These are phyloP conservation scores for Skeletonema grethae DNA, from an alignment of 108 stramenopile species.

Conservation along the genomic window DNA sequence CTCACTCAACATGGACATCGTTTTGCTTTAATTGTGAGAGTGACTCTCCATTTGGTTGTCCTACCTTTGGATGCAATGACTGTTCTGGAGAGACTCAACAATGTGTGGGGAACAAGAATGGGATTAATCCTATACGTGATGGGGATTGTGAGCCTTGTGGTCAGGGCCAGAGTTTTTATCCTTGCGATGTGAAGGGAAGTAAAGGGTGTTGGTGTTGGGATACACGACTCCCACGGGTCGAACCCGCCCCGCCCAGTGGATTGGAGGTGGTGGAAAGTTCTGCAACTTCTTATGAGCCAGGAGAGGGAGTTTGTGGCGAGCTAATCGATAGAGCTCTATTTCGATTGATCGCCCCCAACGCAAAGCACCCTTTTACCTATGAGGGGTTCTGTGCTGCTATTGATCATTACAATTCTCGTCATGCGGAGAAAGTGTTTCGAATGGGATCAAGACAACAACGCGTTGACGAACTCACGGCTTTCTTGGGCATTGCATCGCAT, in stretches of 20 bases:
- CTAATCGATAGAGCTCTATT: conserved; percentile 18
- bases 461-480: conserved; percentile 27
- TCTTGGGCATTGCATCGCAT: conserved; percentile 36
- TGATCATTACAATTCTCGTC: conserved; percentile 33
- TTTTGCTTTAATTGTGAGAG: conserved; percentile 32
- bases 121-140: conserved; percentile 30
- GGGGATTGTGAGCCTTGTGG: conserved; percentile 26
- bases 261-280: conserved; percentile 17
- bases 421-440: conserved; percentile 32
- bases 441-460: conserved; percentile 27
- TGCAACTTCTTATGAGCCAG: neutral
- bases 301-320: conserved; percentile 21
- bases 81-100: conserved; percentile 26
- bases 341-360: conserved; percentile 24
- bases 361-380: conserved; percentile 27
- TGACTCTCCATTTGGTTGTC: conserved; percentile 33
- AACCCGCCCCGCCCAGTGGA: conserved; percentile 28
- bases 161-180: conserved; percentile 24
- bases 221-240: conserved; percentile 24
- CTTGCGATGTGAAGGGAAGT: conserved; percentile 23
- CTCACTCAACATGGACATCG: conserved; percentile 28
- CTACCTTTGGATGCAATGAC: conserved; percentile 25
- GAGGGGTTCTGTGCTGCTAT: conserved; percentile 27
- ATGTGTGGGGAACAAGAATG: conserved; percentile 35
- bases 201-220: conserved; percentile 40